Base-by-base conservation (phyloP, 306 rosid genomes). In the Abrus pulchellus region DNA sequence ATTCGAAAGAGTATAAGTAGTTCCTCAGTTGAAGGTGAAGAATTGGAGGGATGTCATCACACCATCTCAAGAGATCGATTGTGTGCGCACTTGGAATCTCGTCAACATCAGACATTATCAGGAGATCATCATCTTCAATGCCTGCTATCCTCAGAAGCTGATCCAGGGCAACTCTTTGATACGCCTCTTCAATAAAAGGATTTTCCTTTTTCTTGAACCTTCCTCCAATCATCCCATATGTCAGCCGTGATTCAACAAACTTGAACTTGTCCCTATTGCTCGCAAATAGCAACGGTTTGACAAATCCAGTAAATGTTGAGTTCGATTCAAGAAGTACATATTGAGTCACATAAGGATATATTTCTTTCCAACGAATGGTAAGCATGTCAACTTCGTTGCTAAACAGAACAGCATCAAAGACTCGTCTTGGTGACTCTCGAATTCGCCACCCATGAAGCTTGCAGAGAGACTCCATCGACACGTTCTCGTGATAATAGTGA, bases 11-110 rank as follows among this genome's bases (percentile, higher is more conserved):
- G 82, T 94, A 94, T 40, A 94, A 76, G 92, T 94, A 94, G 72
- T 94, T 88, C 87, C 59, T 89, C 67, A 92, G 76, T 67, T 86
- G 90, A 43, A 94, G 97, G 80, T 94, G 98, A 78, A 94, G 89
- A 59, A 92, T 53, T 2, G 87, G 85, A 0, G 98, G 98, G 34
- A 83, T 84, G 4, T 87, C 83, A 6, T 92, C 92, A 7, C 98
- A 94, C 98, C 98, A 92, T 70, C 98, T 82, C 91, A 94, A 89
- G 69, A 94, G 98, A 74, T 94, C 86, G 63, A 94, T 82, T 1
- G 98, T 94, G 88, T 94, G 97, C 7, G 91, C 93, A 11, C 97
- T 94, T 0, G 98, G 98, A 82, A 94, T 94, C 91, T 94, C 98
- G 28, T 94, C 98, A 7, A 94, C 98, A 72, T 94, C 98, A 10